phyloP scores from a whole-genome alignment of 768 basidiomycete genomes.

The Floccularia luteovirens region DNA sequence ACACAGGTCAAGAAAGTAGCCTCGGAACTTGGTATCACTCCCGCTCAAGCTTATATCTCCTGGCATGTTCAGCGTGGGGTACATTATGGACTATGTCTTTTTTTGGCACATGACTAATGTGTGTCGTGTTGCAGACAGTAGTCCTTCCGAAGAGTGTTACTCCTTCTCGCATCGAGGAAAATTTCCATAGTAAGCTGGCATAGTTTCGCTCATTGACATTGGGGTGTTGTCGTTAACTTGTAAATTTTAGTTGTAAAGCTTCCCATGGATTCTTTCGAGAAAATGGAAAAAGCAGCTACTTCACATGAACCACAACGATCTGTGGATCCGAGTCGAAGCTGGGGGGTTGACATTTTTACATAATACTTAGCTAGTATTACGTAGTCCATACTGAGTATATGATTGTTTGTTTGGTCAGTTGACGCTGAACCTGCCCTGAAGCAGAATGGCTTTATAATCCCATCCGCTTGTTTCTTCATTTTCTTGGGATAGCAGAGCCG shows the following conservation, averaged over 20 bases:
- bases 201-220: not conserved
- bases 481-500: too few relatives aligned
- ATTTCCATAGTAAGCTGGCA: constrained; percentile 43
- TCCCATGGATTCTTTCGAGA: constrained; percentile 32
- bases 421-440: too few relatives aligned
- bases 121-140: constrained; percentile 36
- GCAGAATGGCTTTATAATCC: too few relatives aligned
- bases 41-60: constrained; percentile 67
- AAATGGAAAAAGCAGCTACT: constrained; percentile 41
- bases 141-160: constrained; percentile 77
- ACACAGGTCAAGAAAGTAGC: constrained; percentile 49
- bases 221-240: not conserved
- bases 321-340: constrained; percentile 50
- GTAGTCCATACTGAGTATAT: too few relatives aligned
- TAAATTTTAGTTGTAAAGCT: constrained; percentile 20
- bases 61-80: constrained; percentile 78
- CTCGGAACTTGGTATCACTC: constrained; percentile 56
- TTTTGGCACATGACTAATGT: not conserved
- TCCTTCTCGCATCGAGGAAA: constrained; percentile 59
- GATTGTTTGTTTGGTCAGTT: too few relatives aligned
- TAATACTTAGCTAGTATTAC: constrained; percentile 13
- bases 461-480: too few relatives aligned
- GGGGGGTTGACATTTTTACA: constrained; percentile 64
- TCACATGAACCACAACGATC: constrained; percentile 49
- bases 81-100: constrained; percentile 14